Base-by-base conservation (phyloP, 2,329 filamentous ascomycete species). In the Epichloe hybrida region DNA sequence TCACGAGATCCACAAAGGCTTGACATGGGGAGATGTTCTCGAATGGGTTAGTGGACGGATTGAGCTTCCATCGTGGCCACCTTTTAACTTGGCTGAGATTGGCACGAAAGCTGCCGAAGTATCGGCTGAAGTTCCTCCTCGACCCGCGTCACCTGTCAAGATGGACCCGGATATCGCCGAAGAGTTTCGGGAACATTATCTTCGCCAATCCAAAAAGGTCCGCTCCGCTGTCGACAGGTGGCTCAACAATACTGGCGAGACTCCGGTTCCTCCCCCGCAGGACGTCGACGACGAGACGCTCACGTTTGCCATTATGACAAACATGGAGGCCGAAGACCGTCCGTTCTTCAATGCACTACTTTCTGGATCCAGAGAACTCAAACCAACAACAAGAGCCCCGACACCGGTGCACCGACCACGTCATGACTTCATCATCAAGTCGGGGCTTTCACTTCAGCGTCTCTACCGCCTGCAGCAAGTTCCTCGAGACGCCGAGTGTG, bases 221-320 rank as follows among this genome's bases (percentile, higher is more conserved):
- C 87, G 90, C 61, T 80, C 83, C n/a, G 85, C 86, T 0, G 91
- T 97, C 1, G 88, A 96, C 65, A 85, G 79, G 60, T 97, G 91
- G 91, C 79, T 97, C 54, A 83, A 79, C 37, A 84, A 80, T 53
- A 91, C 91, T 58, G 83, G 83, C 35, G 84, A 89, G 54, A 77
- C 80, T 15, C 79, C 84, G 1, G 80, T 80, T 1, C 84, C 83
- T 48, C 83, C 88, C 88, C 89, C 89, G 0, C 84, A 90, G 54
- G 91, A 95, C 52, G 85, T 95, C 5, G 91, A 96, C 60, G 90
- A 96, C 55, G 91, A 96, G 68, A 97, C 91, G 0, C 71, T 97
- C 37, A 85, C 86, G 2, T 96, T 97, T 68, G 90, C 91, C 50
- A 94, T 97, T 66, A 73, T 96, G 53, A 97, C 91, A 9, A 90